Evolutionary conservation across 108 stramenopile genomes (phyloP), one percentile per base, ranked within the genome.

Genomic region (Epithemia pelagica): DNA sequence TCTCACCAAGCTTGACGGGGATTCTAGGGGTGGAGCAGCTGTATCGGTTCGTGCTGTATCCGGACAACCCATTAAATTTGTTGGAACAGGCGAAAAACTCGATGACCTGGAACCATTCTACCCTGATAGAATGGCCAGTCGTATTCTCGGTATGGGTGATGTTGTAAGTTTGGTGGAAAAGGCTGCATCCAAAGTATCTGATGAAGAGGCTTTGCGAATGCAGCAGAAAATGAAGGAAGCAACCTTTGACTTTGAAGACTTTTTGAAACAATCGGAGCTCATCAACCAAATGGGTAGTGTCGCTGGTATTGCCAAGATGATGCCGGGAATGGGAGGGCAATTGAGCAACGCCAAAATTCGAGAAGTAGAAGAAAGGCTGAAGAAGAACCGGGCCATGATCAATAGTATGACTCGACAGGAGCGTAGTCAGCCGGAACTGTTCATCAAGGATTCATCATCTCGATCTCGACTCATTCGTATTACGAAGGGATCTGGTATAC

Each of bases 71-170:
- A 96, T 98, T 78, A 98, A 98, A 76, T 98, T 96, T 76, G 89
- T 96, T 22, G 97, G 97, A 54, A 87, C 86, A 0, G 97, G 97
- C 21, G 97, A 98, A 73, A 89, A 84, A 74, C 77, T 88, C 1
- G 68, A 76, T 20, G 96, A 98, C 66, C 74, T 96, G 58, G 96
- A 96, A 76, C 95, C 96, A 26, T 98, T 98, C 76, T 98, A 91
- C 75, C 97, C 97, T 20, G 94, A 95, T 71, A 90, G 97, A 27
- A 96, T 96, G 96, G 97, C 97, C 22, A 89, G 84, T 18, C 74
- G 96, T 19, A 98, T 98, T 76, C 76, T 98, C 33, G 97, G 97
- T 8, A 96, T 96, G 95, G 97, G 97, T 27, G 97, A 98, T 83
- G 89, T 98, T 8, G 76, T 96, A 24, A 89, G 89, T 51, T 77